Evolutionary conservation across 306 rosid species (phyloP).

Genomic region (Citrullus amarus): DNA sequence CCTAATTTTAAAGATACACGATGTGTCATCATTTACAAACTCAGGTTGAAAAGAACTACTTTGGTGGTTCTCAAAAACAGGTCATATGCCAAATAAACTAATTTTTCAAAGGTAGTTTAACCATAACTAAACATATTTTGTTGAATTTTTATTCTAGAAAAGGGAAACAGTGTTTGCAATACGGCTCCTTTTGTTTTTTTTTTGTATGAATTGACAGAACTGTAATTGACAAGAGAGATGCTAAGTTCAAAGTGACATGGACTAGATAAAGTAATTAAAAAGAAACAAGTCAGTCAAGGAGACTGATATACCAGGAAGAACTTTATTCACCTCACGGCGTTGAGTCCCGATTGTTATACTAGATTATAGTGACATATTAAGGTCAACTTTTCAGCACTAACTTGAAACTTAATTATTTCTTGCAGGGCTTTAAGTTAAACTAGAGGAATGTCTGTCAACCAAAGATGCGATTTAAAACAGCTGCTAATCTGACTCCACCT

Average conservation of each 20-base stretch:
- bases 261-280: background rate
- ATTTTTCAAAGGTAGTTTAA: background rate
- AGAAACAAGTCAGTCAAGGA: background rate
- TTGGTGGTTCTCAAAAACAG: background rate
- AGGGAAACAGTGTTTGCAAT: background rate
- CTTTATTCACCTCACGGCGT: background rate
- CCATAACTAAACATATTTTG: background rate
- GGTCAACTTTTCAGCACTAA: background rate
- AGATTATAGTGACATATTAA: background rate
- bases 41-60: background rate
- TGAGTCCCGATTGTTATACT: background rate
- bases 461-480: constrained; percentile 55
- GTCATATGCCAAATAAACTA: background rate
- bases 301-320: background rate
- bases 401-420: background rate
- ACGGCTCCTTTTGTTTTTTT: background rate
- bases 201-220: background rate
- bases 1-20: background rate
- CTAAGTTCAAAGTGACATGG: background rate
- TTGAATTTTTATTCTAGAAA: background rate
- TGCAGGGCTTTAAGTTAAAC: background rate
- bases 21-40: background rate
- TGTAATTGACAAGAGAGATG: background rate
- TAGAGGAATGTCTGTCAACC: constrained; percentile 9
- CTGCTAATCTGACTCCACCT: constrained; percentile 86